Evolutionary conservation across 371 early-diverging fungal species (phyloP).

Genomic region (Circinella umbellata): DNA sequence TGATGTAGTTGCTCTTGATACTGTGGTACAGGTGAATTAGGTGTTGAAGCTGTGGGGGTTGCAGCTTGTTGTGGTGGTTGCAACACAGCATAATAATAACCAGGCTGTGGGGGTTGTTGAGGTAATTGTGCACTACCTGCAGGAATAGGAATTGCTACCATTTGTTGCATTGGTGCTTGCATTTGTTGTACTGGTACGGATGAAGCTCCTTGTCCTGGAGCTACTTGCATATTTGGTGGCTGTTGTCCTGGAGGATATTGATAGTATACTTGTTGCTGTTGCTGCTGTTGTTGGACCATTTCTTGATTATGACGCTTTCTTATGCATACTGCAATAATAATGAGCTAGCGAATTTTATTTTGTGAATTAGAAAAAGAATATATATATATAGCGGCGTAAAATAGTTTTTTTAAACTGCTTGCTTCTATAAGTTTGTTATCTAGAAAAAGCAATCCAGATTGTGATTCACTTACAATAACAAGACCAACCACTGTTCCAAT

Average conservation of each 20-base stretch:
- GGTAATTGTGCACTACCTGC: conserved; percentile 2
- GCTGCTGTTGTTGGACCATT: neutral
- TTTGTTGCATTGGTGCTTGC: neutral
- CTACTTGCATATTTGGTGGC: neutral
- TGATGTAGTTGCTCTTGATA: neutral
- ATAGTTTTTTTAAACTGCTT: no score
- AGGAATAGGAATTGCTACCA: neutral
- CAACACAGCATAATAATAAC: conserved; percentile 1
- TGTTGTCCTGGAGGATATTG: conserved; percentile 4
- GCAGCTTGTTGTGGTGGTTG: conserved; percentile 1
- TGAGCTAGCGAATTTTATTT: neutral
- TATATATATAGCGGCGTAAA: no score
- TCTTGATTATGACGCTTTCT: neutral
- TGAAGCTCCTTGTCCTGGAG: neutral
- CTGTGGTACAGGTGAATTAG: neutral
- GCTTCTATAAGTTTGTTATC: no score
- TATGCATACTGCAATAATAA: neutral
- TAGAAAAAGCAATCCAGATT: no score
- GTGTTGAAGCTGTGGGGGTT: neutral
- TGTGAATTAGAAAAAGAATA: no score
- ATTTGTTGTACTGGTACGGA: neutral
- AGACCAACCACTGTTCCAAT: neutral
- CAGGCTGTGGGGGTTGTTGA: conserved; percentile 7
- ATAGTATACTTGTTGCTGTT: conserved; percentile 3
- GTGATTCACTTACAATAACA: neutral